Evolutionary conservation across 1,139 yeast species (phyloP).

Genomic region (Suhomyces bribrorum): DNA sequence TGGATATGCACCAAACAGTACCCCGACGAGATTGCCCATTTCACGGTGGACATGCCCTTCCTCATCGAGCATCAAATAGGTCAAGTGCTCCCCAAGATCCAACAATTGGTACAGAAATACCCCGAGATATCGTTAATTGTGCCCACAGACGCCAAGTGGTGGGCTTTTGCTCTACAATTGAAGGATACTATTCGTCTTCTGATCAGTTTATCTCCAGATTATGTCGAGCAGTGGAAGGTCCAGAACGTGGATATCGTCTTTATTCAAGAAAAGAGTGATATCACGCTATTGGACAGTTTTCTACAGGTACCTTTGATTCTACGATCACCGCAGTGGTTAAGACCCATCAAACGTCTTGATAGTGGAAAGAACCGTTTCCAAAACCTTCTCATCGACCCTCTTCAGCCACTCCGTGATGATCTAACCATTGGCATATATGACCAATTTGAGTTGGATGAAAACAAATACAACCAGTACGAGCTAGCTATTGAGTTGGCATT

Average conservation of each 20-base stretch:
- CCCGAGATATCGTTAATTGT: slow-evolving; percentile 3
- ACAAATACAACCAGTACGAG: slow-evolving; percentile 68
- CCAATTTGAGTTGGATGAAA: slow-evolving; percentile 66
- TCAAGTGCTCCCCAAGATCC: not conserved
- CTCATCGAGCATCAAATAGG: not conserved
- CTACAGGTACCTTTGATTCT: slow-evolving; percentile 1
- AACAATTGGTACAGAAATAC: not conserved
- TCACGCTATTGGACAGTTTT: not conserved
- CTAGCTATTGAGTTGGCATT: slow-evolving; percentile 65
- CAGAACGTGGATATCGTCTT: slow-evolving; percentile 2
- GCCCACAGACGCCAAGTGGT: slow-evolving; percentile 3
- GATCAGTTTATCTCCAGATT: not conserved
- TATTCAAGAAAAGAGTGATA: not conserved
- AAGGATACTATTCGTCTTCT: not conserved
- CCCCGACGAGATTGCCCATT: slow-evolving; percentile 1
- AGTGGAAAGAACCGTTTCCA: not conserved
- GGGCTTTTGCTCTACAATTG: not conserved
- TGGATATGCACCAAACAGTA: slow-evolving; percentile 1
- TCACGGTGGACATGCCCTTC: not conserved
- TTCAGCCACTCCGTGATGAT: slow-evolving; percentile 66
- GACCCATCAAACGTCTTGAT: not conserved
- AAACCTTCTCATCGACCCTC: slow-evolving; percentile 44
- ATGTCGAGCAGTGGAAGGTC: slow-evolving; percentile 1
- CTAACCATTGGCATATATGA: slow-evolving; percentile 62
- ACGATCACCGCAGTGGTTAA: not conserved